Evolutionary conservation across 345 rosid species (phyloP).

Genomic region (Ceriops tagal): DNA sequence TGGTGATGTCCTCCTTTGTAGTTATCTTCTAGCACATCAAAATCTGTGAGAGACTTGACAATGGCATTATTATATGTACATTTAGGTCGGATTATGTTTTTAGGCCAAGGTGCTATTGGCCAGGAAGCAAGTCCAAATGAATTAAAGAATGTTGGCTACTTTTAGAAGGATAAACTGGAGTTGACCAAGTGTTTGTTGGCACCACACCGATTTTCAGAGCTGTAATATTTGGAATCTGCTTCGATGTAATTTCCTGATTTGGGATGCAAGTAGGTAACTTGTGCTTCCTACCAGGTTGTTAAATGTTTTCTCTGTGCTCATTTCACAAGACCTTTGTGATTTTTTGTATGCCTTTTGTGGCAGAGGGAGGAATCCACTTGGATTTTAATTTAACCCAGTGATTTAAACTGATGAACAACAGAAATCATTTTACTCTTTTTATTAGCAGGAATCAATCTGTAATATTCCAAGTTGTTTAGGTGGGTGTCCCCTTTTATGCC

Average conservation of each 20-base stretch:
- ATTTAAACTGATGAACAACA: too few species aligned
- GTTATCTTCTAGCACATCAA: not conserved
- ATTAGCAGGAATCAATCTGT: too few species aligned
- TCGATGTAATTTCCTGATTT: not conserved
- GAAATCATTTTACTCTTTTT: too few species aligned
- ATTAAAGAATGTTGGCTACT: conserved; percentile 53
- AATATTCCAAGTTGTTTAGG: too few species aligned
- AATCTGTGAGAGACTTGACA: not conserved
- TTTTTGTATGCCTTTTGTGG: too few species aligned
- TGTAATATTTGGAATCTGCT: conserved; percentile 1
- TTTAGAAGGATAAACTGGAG: conserved; percentile 23
- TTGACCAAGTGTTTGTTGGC: not conserved
- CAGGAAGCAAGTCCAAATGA: conserved; percentile 31
- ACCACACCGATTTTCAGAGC: not conserved
- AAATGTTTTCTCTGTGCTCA: too few species aligned
- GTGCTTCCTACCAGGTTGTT: too few species aligned
- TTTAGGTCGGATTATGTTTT: conserved; percentile 63
- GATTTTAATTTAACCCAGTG: too few species aligned
- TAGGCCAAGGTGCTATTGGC: conserved; percentile 39
- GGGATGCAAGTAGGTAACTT: too few species aligned
- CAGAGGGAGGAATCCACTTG: too few species aligned
- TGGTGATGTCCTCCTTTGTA: not conserved
- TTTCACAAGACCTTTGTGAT: too few species aligned
- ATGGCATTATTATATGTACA: not conserved
- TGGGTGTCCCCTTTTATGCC: too few species aligned